Conservation (phyloP, 2,329 filamentous ascomycete genomes). For the Claviceps sp. region DNA sequence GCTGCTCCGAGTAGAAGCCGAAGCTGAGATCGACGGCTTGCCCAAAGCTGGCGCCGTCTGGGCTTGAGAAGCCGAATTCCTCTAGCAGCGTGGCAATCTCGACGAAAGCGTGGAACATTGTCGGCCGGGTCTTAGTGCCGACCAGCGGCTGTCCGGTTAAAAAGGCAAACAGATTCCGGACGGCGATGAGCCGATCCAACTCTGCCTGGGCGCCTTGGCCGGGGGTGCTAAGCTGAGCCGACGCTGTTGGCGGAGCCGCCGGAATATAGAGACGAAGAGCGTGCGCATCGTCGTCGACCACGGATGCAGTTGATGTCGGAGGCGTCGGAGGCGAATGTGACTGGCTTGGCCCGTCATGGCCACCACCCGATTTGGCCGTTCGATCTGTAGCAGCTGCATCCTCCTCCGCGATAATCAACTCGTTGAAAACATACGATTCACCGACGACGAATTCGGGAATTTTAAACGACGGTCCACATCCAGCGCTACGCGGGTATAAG, state of each 20-base stretch:
- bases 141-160: slow-evolving; percentile 50
- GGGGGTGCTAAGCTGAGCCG: slow-evolving; percentile 20
- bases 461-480: slow-evolving; percentile 45
- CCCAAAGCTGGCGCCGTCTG: slow-evolving; percentile 46
- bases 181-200: slow-evolving; percentile 41
- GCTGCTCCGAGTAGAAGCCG: slow-evolving; percentile 62
- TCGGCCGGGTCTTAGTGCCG: slow-evolving; percentile 38
- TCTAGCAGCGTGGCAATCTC: slow-evolving; percentile 39
- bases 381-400: slow-evolving; percentile 9
- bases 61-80: slow-evolving; percentile 43
- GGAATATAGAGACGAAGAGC: slow-evolving; percentile 40
- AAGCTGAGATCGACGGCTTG: slow-evolving; percentile 52
- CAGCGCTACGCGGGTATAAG: slow-evolving; percentile 37
- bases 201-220: slow-evolving; percentile 24
- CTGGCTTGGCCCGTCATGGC: slow-evolving; percentile 30
- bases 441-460: slow-evolving; percentile 40
- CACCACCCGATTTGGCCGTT: slow-evolving; percentile 31
- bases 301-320: slow-evolving; percentile 20
- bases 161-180: slow-evolving; percentile 54
- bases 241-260: slow-evolving; percentile 23
- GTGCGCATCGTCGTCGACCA: slow-evolving; percentile 25
- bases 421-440: slow-evolving; percentile 40
- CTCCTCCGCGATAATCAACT: slow-evolving; percentile 35
- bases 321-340: slow-evolving; percentile 19
- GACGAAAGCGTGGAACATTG: slow-evolving; percentile 40